These are phyloP conservation scores for Suillus clintonianus DNA, from an alignment of 768 basidiomycete species.

Conservation along the genomic window DNA sequence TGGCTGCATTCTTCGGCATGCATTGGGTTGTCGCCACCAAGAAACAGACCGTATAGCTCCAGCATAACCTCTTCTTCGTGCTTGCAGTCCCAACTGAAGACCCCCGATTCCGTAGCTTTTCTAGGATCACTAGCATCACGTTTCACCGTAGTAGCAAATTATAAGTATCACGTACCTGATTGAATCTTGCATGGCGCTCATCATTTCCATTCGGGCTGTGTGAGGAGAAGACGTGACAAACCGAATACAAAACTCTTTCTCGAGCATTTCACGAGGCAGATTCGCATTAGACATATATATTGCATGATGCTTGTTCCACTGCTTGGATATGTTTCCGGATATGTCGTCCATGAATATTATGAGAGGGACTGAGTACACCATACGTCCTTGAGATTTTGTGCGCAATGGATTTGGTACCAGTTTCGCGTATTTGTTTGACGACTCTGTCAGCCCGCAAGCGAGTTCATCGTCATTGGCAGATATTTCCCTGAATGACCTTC, in stretches of 20 bases:
- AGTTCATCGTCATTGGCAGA: neutral
- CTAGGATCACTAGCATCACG: conserved; percentile 5
- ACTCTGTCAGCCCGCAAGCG: conserved; percentile 3
- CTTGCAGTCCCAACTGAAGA: conserved; percentile 26
- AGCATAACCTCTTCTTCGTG: conserved; percentile 25
- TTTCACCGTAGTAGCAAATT: neutral
- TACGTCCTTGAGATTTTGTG: conserved; percentile 16
- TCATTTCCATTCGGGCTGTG: conserved; percentile 34
- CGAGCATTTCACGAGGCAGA: conserved; percentile 29
- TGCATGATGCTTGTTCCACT: conserved; percentile 39
- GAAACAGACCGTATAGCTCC: conserved; percentile 21
- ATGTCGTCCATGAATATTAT: conserved; percentile 39
- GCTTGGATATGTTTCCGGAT: conserved; percentile 36
- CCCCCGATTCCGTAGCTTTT: conserved; percentile 6
- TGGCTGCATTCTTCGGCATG: conserved; percentile 37
- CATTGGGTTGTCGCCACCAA: conserved; percentile 37
- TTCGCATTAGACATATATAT: conserved; percentile 35
- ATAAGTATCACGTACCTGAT: conserved; percentile 23
- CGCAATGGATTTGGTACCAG: conserved; percentile 20
- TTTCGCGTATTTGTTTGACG: no score
- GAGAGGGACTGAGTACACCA: conserved; percentile 22
- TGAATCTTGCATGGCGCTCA: conserved; percentile 28
- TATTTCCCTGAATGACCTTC: conserved; percentile 13
- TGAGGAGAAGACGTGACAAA: conserved; percentile 36
- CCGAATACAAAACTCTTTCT: conserved; percentile 31